Percentiles rank a stretch among this genome's conserved stretches.
Conservation (phyloP, 148 eudicot genomes). For the Polygonum maritimum region DNA sequence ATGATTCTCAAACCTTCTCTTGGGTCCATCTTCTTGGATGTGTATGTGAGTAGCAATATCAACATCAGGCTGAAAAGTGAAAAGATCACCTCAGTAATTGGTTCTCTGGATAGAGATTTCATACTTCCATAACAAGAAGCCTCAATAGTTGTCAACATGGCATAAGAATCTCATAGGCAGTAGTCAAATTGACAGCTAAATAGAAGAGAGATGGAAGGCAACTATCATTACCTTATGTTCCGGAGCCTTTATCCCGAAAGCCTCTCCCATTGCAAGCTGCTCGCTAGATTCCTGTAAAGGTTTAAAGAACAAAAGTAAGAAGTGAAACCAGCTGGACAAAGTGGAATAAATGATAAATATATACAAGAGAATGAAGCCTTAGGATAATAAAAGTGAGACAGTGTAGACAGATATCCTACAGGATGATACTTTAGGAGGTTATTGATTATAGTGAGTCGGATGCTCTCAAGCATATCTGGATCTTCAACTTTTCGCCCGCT, state of each 20-base stretch:
- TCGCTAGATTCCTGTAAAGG: conserved; percentile 74
- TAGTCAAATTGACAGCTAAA: too few relatives aligned
- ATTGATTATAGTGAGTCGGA: conserved; percentile 82
- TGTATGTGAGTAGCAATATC: conserved; percentile 83
- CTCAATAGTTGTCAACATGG: background rate
- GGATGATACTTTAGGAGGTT: conserved; percentile 94
- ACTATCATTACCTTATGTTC: conserved; percentile 48
- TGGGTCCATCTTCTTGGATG: conserved; percentile 82
- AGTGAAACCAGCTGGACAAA: background rate
- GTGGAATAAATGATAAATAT: background rate
- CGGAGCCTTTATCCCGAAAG: conserved; percentile 84
- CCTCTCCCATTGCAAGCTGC: conserved; percentile 95
- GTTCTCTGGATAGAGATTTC: background rate
- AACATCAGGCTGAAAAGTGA: conserved; percentile 55
- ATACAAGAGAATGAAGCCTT: background rate
- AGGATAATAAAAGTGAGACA: background rate
- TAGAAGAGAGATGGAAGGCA: background rate
- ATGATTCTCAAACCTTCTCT: conserved; percentile 57
- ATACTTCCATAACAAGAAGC: background rate
- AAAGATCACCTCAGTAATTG: background rate
- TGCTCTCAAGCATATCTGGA: conserved; percentile 84
- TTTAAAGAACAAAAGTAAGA: conserved; percentile 2
- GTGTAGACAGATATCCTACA: conserved; percentile 32
- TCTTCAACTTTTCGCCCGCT: conserved; percentile 91
- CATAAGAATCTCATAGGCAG: background rate